Base-by-base conservation (phyloP, 495 filamentous ascomycete species). In the Penicillium nucicola region DNA sequence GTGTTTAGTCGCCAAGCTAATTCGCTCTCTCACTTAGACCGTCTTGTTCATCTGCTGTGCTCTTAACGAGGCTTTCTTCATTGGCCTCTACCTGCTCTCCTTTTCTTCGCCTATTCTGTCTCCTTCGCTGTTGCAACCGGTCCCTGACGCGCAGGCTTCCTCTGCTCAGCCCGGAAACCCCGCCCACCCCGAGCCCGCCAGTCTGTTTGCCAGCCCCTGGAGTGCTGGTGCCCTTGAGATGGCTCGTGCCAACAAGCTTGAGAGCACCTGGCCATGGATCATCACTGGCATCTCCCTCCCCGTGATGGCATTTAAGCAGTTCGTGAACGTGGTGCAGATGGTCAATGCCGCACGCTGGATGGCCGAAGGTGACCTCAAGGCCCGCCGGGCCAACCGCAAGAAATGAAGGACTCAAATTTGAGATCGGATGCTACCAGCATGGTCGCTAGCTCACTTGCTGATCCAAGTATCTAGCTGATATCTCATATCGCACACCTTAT, bases 11-110 rank as follows among this genome's bases (percentile, higher is more conserved):
- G 4, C 5, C 18, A 45, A 14, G 17, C 25, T 31, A 28, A 55
- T 44, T 5, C 9, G 13, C 18, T 19, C 14, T 33, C 12, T 52
- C 2, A 41, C 25, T 41, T 62, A 98, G 95, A 86, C 76, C 51
- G 91, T 99, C 15, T 80, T 99, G 47, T 97, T 97, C 78, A 62
- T 88, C 53, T 89, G 87, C 75, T 99, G 95, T 71, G 78, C 82
- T 38, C 73, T 93, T 30, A 97, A 97, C 69, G 95, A 99, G 70
- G 67, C 88, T 50, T 97, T 96, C 78, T 99, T 97, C 77, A 91
- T 99, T 65, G 91, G 90, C 37, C 81, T 97, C 55, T 99, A 99
- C 76, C 88, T 99, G 36, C 84, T 99, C 37, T 96, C 91, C 58
- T 99, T 99, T 80, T 90, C 86, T 38, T 92, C 87, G 32, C 92